Conservation (phyloP, 495 filamentous ascomycete species). For the Beverwykella pulmonaria region DNA sequence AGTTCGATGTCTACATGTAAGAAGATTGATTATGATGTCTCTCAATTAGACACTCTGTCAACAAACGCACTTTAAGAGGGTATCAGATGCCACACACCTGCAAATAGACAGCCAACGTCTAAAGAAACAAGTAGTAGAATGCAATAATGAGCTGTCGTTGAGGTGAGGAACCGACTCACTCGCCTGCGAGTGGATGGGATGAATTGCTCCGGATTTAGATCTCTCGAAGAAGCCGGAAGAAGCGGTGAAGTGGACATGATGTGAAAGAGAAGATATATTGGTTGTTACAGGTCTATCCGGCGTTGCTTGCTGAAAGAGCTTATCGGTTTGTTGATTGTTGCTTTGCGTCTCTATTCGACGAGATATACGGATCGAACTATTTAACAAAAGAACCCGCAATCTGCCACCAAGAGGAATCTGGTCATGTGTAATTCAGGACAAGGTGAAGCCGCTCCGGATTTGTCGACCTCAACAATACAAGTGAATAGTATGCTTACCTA, state of each 20-base stretch:
- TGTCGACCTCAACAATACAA: background rate
- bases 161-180: constrained; percentile 52
- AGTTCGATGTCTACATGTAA: constrained; percentile 57
- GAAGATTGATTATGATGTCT: constrained; percentile 63
- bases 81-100: constrained; percentile 31
- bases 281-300: background rate
- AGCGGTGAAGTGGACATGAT: background rate
- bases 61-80: background rate
- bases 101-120: constrained; percentile 62
- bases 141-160: constrained; percentile 60
- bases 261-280: background rate
- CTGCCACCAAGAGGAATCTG: too few relatives aligned
- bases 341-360: background rate
- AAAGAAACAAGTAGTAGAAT: constrained; percentile 59
- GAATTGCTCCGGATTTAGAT: background rate
- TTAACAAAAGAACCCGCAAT: too few relatives aligned
- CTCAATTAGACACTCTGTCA: background rate
- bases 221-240: constrained; percentile 1
- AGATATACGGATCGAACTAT: too few relatives aligned
- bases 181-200: constrained; percentile 18
- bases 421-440: too few relatives aligned
- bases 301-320: background rate
- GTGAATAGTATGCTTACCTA: background rate
- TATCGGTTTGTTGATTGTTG: background rate
- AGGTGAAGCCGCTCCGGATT: too few relatives aligned